Evolutionary conservation across 2,329 filamentous ascomycete genomes (phyloP).

Genomic region (Aspergillus costaricaensis): DNA sequence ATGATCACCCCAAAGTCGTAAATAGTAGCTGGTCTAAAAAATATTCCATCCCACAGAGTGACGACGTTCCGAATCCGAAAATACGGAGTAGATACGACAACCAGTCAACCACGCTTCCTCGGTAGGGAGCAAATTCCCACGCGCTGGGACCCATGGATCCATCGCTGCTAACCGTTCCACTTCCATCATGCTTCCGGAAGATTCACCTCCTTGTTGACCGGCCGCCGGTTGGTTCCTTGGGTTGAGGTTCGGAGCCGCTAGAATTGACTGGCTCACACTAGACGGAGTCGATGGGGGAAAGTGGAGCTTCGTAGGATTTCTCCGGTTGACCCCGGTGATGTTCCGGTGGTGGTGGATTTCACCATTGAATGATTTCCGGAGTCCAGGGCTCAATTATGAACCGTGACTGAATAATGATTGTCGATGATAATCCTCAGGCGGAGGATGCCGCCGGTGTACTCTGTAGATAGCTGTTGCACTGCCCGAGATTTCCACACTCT

Average conservation of each 20-base stretch:
- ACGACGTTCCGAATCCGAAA: neutral
- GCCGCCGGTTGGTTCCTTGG: neutral
- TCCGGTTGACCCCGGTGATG: constrained; percentile 5
- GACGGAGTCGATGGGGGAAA: neutral
- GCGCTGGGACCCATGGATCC: constrained; percentile 8
- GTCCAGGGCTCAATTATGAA: neutral
- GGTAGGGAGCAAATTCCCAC: neutral
- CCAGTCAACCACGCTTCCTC: neutral
- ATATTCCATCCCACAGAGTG: neutral
- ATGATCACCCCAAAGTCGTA: too few relatives aligned
- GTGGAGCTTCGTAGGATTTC: constrained; percentile 1
- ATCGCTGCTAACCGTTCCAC: neutral
- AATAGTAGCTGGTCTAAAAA: neutral
- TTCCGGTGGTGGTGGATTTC: neutral
- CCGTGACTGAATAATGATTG: neutral
- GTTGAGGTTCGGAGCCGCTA: neutral
- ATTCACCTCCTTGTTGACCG: constrained; percentile 4
- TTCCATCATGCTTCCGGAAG: constrained; percentile 11
- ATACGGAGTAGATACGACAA: neutral
- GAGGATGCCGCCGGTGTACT: neutral
- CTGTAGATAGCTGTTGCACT: neutral
- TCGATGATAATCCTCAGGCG: neutral
- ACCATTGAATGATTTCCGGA: neutral
- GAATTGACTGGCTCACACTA: neutral
- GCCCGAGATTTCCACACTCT: too few relatives aligned